Base-by-base conservation (phyloP, 2,329 filamentous ascomycete species). In the Venturia oleaginea region DNA sequence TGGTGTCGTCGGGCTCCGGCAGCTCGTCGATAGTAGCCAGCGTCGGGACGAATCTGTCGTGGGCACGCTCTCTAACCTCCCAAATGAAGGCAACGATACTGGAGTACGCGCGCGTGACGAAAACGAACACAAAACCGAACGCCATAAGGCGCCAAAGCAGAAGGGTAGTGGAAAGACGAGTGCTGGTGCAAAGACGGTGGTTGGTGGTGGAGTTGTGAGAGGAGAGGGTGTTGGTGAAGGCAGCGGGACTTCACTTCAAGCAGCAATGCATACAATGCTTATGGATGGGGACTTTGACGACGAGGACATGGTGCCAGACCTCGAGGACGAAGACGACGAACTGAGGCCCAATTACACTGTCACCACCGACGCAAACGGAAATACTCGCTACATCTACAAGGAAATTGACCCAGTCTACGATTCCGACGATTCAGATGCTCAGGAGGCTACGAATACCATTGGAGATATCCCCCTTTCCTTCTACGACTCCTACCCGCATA, bases 401-500 rank as follows among this genome's bases (percentile, higher is more conserved):
- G 94, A 97, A 73, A 92, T 99, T 68, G 89, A 97, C 69, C 91
- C 93, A 2, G 88, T 92, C 63, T 97, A 99, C 77, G 94, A 97
- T 73, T 96, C 92, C 1, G 95, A 99, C 77, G 93, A 97, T 73
- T 90, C 90, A 3, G 93, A 97, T 74, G 88, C 87, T 3, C 86
- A 89, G 67, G 88, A 85, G 64, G 85, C 87, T 34, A 82, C 81
- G 62, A 99, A 99, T 78, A 97, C 94, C 0, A 97, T 99, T 71
- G 95, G 94, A 69, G 83, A 97, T 73, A 99, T 99, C 66, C 91
- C 92, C 5, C 80, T 97, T 61, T 89, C 90, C 3, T 97, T 96
- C 78, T 99, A 99, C 80, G 94, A 99, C 75, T 89, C 91, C 42
- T 99, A 97, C 74, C 94, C 94, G 61, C 94, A 99, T 75, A 97